Evolutionary conservation across 257 asterid species (phyloP).

Genomic region (Apocynum venetum): DNA sequence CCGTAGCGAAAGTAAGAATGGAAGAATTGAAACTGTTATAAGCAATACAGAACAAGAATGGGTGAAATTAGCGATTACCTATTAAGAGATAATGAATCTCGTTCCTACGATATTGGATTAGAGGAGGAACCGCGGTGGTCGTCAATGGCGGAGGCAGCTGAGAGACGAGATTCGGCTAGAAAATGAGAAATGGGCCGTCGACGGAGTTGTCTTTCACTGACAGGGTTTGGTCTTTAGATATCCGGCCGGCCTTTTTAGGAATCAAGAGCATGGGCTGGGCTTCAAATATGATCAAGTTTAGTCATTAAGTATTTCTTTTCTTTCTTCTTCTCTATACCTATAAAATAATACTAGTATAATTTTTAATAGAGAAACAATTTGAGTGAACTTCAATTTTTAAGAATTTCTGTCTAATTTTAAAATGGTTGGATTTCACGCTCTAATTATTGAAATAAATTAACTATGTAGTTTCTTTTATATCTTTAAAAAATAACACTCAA

Average conservation of each 20-base stretch:
- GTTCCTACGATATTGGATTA: neutral
- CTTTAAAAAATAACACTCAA: no score
- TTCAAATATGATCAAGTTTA: neutral
- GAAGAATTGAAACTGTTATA: neutral
- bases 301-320: no score
- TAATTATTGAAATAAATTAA: no score
- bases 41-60: neutral
- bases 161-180: neutral
- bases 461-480: no score
- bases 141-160: neutral
- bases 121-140: neutral
- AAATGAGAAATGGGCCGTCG: neutral
- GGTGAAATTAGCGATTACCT: neutral
- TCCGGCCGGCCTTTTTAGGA: no score
- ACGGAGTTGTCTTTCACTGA: neutral
- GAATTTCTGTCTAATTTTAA: no score
- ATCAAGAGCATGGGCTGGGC: neutral
- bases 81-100: neutral
- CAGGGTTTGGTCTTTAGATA: neutral
- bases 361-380: no score
- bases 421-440: no score
- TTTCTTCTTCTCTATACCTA: no score
- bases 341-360: no score
- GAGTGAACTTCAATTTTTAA: no score
- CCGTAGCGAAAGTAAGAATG: neutral